Percentiles rank a stretch among this genome's conserved stretches.
These are phyloP conservation scores for Mucor plumbeus DNA, from an alignment of 371 early-diverging fungal genomes.

Conservation along the genomic window DNA sequence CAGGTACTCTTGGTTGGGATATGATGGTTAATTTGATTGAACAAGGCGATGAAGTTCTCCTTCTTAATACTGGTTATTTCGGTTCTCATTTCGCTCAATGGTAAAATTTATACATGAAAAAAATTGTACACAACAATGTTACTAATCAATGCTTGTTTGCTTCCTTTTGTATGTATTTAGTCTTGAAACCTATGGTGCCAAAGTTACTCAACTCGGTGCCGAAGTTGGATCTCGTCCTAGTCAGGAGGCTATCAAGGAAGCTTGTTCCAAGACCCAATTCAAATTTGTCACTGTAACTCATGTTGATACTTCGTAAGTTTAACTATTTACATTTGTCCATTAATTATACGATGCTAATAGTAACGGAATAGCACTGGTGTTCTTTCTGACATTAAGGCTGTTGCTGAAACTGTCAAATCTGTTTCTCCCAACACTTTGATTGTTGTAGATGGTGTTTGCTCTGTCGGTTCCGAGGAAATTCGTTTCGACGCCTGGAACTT, in stretches of 20 bases:
- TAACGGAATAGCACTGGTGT: slow-evolving; percentile 76
- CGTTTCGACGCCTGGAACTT: slow-evolving; percentile 91
- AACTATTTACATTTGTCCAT: background rate
- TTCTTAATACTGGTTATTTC: slow-evolving; percentile 93
- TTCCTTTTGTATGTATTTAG: slow-evolving; percentile 32
- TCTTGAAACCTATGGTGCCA: slow-evolving; percentile 88
- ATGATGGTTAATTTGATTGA: slow-evolving; percentile 90
- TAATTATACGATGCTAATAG: background rate
- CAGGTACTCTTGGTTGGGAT: slow-evolving; percentile 95
- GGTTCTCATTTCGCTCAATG: slow-evolving; percentile 94
- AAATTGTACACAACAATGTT: background rate
- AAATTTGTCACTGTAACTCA: slow-evolving; percentile 92
- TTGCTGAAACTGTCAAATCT: slow-evolving; percentile 75
- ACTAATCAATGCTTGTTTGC: background rate
- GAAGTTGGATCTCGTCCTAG: slow-evolving; percentile 69
- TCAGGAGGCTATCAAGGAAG: slow-evolving; percentile 59
- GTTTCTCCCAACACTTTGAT: slow-evolving; percentile 88
- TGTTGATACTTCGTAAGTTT: slow-evolving; percentile 88
- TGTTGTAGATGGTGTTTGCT: slow-evolving; percentile 95
- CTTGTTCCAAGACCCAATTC: slow-evolving; percentile 61
- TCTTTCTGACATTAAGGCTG: slow-evolving; percentile 78
- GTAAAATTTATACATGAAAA: slow-evolving; percentile 40
- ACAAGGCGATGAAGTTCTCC: slow-evolving; percentile 85
- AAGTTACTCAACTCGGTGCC: slow-evolving; percentile 77
- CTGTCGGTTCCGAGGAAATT: slow-evolving; percentile 91